Base-by-base conservation (phyloP, 345 rosid genomes). In the Hibiscus syriacus region DNA sequence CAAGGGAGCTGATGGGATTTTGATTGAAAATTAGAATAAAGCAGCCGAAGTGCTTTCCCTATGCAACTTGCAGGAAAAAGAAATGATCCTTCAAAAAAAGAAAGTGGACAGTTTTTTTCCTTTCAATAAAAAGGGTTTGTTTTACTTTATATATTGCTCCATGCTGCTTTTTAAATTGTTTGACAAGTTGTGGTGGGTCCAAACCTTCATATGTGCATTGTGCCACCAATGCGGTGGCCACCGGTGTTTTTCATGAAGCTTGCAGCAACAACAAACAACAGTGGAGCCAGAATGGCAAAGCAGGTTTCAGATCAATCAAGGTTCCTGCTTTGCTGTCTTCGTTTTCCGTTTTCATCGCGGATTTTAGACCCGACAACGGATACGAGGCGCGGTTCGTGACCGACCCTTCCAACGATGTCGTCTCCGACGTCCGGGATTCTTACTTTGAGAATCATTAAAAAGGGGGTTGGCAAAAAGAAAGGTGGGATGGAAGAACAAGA, bases 21-120 rank as follows among this genome's bases (percentile, higher is more conserved):
- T 60, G 61, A 56, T 50, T 45, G 61, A 64, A 70, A 75, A 66
- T 45, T 50, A 67, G 73, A 74, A 79, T 45, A 70, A 70, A 72
- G 76, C 54, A 62, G 49, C 68, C 70, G 39, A 72, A 82, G 79
- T 79, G 79, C 83, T 65, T 74, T 63, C 63, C 69, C 61, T 1
- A 46, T 70, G 76, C 85, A 79, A 79, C 66, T 82, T 77, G 85
- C 81, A 22, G 58, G 19, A 72, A 72, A 79, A 70, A 17, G 32
- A 72, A 64, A 60, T 64, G 76, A 45, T 45, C 6, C 50, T 45
- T 45, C 0, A 13, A 19, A 30, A 74, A 69, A 63, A 62, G 76
- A 62, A 81, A 78, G 77, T 63, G 77, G 80, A 61, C 66, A 78
- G 26, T 64, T 65, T 73, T 81, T 80, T 78, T 61, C 43, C n/a